Base-by-base conservation (phyloP, 768 basidiomycete species). In the Suillus americanus region DNA sequence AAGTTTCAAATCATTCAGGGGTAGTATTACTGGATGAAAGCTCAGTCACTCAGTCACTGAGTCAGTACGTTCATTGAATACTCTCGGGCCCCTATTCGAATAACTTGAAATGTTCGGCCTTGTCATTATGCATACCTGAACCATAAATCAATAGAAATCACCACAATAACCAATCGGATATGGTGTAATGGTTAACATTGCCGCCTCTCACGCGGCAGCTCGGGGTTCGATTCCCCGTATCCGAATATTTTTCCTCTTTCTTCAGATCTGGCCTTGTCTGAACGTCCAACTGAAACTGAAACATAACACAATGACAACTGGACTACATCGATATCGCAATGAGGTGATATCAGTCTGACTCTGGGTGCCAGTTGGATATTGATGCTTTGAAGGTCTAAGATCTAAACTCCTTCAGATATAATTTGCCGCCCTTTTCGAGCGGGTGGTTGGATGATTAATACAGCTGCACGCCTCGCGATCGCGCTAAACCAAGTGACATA, bases 141-240 rank as follows among this genome's bases (percentile, higher is more conserved):
- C 3, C 3, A 45, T 10, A 38, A 38, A 4, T 38, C 0, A 38
- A 38, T 3, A 12, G 5, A 38, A 13, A 9, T 45, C n/a, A 23
- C 2, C 5, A 0, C 2, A 3, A 13, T 6, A 2, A 16, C 0
- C 16, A 59, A 40, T 75, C 78, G 78, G 83, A 77, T 86, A 85
- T 84, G 83, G 84, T 86, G 84, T 85, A 86, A 86, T 75, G 85
- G 84, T 82, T 83, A 86, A 83, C 84, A 85, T 86, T 85, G 79
- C 84, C 83, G 84, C 85, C 84, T 86, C 78, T 84, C 84, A 84
- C 78, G 76, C 76, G 76, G 78, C 70, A 78, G 78, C 75, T 79
- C 77, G 77, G 78, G 77, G 76, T 72, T 72, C 71, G 71, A 72
- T 70, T 72, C 71, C 71, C 71, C 69, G 71, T 68, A 71, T 66